Conservation (phyloP, 148 eudicot species). For the Rhododendron griersonianum region DNA sequence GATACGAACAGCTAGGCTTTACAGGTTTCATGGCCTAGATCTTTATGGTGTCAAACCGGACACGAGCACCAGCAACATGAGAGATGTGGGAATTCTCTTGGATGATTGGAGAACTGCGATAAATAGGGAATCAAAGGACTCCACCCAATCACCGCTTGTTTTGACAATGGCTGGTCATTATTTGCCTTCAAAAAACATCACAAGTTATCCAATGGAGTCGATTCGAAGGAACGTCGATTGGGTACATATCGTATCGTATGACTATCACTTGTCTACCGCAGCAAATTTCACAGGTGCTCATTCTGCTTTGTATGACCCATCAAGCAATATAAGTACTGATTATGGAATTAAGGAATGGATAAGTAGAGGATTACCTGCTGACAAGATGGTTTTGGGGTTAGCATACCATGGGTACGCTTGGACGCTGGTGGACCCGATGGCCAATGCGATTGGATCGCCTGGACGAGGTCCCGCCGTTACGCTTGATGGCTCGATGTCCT, state of each 20-base stretch:
- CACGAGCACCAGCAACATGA: conserved; percentile 11
- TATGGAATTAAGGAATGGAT: conserved; percentile 37
- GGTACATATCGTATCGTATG: conserved; percentile 29
- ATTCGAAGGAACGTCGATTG: conserved; percentile 30
- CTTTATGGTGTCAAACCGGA: conserved; percentile 11
- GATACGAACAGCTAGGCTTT: conserved; percentile 24
- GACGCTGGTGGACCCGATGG: conserved; percentile 25
- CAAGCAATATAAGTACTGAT: conserved; percentile 29
- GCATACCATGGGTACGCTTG: conserved; percentile 41
- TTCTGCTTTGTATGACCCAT: conserved; percentile 46
- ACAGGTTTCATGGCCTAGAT: conserved; percentile 37
- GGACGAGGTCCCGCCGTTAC: conserved; percentile 28
- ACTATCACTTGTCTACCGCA: conserved; percentile 22
- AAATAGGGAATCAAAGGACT: conserved; percentile 3
- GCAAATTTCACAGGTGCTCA: conserved; percentile 30
- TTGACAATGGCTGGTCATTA: conserved; percentile 20
- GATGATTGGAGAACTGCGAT: conserved; percentile 37
- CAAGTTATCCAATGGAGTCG: conserved; percentile 26
- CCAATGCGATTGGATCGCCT: conserved; percentile 23
- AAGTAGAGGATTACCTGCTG: conserved; percentile 28
- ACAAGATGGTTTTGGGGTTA: conserved; percentile 32
- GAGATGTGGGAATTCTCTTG: conserved; percentile 24
- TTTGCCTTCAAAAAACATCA: conserved; percentile 4
- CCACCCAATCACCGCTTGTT: neutral
- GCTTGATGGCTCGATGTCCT: conserved; percentile 28